Conservation (phyloP, 768 basidiomycete species). For the Tulasnella sp. region DNA sequence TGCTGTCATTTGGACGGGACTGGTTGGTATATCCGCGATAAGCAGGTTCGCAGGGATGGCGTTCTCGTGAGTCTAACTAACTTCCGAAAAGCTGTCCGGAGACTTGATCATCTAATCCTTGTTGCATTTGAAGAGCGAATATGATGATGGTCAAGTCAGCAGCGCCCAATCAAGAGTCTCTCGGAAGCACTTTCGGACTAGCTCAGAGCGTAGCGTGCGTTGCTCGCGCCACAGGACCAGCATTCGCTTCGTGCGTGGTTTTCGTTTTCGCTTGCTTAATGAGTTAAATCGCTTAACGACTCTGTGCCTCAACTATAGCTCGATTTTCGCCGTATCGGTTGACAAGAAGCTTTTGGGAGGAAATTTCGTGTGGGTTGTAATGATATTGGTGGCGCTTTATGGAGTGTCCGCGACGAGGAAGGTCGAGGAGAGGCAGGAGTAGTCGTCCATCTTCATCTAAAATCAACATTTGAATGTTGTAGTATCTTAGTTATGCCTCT, state of each 20-base stretch:
- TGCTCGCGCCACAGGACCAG: conserved; percentile 22
- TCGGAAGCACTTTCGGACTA: conserved; percentile 26
- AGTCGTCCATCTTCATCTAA: neutral
- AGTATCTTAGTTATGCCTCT: neutral
- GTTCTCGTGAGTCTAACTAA: neutral
- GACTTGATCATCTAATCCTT: neutral
- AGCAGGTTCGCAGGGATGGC: neutral
- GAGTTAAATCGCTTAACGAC: neutral
- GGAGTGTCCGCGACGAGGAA: neutral
- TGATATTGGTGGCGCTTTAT: neutral
- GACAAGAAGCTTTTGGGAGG: conserved; percentile 1
- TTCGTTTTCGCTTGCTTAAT: neutral
- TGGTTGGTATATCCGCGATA: neutral
- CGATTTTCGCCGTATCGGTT: neutral
- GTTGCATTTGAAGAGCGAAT: conserved; percentile 21
- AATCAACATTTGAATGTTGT: neutral
- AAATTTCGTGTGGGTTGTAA: conserved; percentile 2
- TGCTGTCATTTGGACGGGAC: neutral
- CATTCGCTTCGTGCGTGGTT: conserved; percentile 17
- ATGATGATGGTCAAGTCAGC: conserved; percentile 26
- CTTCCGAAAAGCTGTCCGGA: neutral
- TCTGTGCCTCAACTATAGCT: neutral
- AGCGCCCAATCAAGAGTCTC: conserved; percentile 21
- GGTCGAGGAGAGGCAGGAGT: neutral
- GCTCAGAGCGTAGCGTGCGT: conserved; percentile 25